Evolutionary conservation across 192 early-diverging fungal genomes (phyloP).

Genomic region (Coemansia biformis): DNA sequence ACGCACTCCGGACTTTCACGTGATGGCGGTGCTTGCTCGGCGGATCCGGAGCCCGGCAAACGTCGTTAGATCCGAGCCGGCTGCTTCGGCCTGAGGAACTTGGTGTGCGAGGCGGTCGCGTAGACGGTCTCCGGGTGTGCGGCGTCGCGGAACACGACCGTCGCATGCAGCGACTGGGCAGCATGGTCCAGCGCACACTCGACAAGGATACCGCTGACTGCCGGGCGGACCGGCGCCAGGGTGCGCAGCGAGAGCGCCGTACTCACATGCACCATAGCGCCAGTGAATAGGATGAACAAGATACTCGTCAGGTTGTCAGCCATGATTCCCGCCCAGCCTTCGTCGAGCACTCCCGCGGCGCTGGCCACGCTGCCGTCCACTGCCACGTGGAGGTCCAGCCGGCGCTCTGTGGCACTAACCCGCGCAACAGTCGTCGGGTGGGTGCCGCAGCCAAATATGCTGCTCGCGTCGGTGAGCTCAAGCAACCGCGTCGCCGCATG

Average conservation of each 20-base stretch:
- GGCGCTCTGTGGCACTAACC: no score
- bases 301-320: constrained; percentile 18
- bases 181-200: constrained; percentile 1
- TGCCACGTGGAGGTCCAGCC: background rate
- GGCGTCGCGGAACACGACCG: constrained; percentile 7
- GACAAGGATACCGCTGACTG: background rate
- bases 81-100: constrained; percentile 11
- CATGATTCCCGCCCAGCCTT: constrained; percentile 8
- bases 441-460: no score
- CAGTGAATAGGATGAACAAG: constrained; percentile 5
- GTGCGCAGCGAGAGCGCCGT: constrained; percentile 13
- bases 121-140: background rate
- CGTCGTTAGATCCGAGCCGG: no score
- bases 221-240: constrained; percentile 1
- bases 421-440: no score
- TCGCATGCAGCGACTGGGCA: constrained; percentile 5
- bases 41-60: no score
- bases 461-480: no score
- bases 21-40: no score
- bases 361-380: background rate
- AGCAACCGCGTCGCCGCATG: no score
- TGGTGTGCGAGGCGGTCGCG: constrained; percentile 18
- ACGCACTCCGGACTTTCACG: no score
- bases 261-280: constrained; percentile 3
- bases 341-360: constrained; percentile 4